Conservation (phyloP, 2,329 filamentous ascomycete genomes). For the Exophiala bonariae region DNA sequence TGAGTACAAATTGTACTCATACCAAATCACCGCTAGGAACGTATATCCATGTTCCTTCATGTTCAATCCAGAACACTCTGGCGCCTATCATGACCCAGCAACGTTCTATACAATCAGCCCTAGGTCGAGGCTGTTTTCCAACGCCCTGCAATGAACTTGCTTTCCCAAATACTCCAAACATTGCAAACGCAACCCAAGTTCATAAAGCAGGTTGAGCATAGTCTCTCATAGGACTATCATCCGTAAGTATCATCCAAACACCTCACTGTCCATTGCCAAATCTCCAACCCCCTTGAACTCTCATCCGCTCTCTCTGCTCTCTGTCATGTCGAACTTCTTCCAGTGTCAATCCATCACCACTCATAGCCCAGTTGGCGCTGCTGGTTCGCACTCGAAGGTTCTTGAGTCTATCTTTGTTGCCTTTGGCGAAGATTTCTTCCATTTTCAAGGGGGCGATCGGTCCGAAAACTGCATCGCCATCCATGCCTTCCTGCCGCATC, state of each 20-base stretch:
- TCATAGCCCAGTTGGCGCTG: slow-evolving; percentile 84
- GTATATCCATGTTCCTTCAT: no score
- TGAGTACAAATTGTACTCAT: no score
- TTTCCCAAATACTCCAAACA: background rate
- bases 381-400: slow-evolving; percentile 89
- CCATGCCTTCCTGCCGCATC: slow-evolving; percentile 76
- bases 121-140: no score
- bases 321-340: slow-evolving; percentile 82
- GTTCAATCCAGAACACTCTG: no score
- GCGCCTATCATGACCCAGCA: no score
- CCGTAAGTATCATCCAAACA: no score
- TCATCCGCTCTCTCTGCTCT: slow-evolving; percentile 74
- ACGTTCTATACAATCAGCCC: no score
- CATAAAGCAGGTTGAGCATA: no score
- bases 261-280: slow-evolving; percentile 48
- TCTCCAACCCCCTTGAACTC: slow-evolving; percentile 82
- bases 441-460: slow-evolving; percentile 85
- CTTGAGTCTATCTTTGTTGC: slow-evolving; percentile 80
- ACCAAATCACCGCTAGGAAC: no score
- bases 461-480: slow-evolving; percentile 84
- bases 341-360: slow-evolving; percentile 78
- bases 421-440: slow-evolving; percentile 86
- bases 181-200: slow-evolving; percentile 3
- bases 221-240: no score
- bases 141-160: background rate